Evolutionary conservation across 495 filamentous ascomycete genomes (phyloP), one percentile per base, ranked within the genome.

Genomic region (Aspergillus homomorphus): DNA sequence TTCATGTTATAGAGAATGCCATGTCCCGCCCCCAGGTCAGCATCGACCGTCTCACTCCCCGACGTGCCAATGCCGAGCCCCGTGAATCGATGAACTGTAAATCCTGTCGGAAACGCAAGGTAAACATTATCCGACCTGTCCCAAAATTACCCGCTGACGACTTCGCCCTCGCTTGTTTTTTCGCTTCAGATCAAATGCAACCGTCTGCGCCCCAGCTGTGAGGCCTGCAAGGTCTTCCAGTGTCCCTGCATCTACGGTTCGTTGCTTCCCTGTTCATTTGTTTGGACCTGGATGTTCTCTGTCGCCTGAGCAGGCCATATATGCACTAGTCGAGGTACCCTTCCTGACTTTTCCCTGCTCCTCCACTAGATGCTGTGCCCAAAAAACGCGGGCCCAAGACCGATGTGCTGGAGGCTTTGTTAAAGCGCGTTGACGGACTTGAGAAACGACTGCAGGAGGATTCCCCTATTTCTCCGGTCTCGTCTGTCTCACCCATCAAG

Each of bases 81-180:
- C 86, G 89, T 62, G 89, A 93, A 76, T 87, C 89, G 19, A 95
- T 95, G 90, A 95, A 95, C 71, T 95, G 90, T 83, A 93, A 95
- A 69, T 91, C 88, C 21, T 95, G 90, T 78, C 85, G 90, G 62
- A 95, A 92, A 70, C 81, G 90, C 66, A 95, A 95, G 80, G 89
- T 91, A 48, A 41, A 28, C 30, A 16, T 8, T 2, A 51, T 69
- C 54, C 20, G 10, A 26, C 43, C 42, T 16, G 48, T 41, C 16
- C 24, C 15, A 4, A 14, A 54, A 10, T 43, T 24, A 23, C 45
- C 21, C 26, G 56, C 65, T 56, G 23, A 54, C 38, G 26, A 28
- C 26, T 9, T 28, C 4, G 4, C 26, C 9, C 15, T 38, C 33
- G 33, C 12, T 12, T 28, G 26, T 28, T 9, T 38, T 38, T 38